These are phyloP conservation scores for Coniella vitis DNA, from an alignment of 2,329 filamentous ascomycete genomes.

Conservation along the genomic window DNA sequence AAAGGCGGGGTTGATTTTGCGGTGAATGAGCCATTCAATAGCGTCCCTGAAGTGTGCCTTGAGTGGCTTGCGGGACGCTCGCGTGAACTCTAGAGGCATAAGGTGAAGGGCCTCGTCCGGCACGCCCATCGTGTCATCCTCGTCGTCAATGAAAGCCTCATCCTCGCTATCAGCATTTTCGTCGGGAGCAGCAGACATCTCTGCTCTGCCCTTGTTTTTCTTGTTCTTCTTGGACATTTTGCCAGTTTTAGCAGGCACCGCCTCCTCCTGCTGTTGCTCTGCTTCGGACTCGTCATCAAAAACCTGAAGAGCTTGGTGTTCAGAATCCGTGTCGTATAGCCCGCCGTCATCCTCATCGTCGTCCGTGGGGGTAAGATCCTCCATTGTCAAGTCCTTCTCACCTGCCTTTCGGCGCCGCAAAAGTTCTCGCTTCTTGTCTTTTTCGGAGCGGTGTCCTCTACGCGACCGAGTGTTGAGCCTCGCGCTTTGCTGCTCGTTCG, in stretches of 20 bases:
- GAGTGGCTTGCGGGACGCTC: slow-evolving; percentile 57
- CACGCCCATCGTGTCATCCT: slow-evolving; percentile 48
- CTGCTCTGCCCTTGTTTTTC: slow-evolving; percentile 15
- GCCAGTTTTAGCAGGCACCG: slow-evolving; percentile 7
- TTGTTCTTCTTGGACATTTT: slow-evolving; percentile 12
- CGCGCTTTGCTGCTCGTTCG: slow-evolving; percentile 6
- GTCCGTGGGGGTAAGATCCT: slow-evolving; percentile 24
- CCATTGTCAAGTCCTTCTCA: slow-evolving; percentile 30
- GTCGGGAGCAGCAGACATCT: slow-evolving; percentile 3
- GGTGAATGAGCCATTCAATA: slow-evolving; percentile 76
- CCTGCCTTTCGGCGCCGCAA: slow-evolving; percentile 32
- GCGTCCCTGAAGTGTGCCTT: slow-evolving; percentile 68
- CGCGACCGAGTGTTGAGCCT: slow-evolving; percentile 12
- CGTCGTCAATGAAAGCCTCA: slow-evolving; percentile 54
- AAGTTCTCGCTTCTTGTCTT: slow-evolving; percentile 34
- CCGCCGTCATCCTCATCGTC: slow-evolving; percentile 40
- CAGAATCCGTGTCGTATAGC: slow-evolving; percentile 28
- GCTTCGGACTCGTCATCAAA: slow-evolving; percentile 29
- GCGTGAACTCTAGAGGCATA: slow-evolving; percentile 64
- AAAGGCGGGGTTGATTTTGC: slow-evolving; percentile 68
- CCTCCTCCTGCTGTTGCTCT: not conserved
- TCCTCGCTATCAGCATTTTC: slow-evolving; percentile 6
- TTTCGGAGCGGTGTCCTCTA: slow-evolving; percentile 28
- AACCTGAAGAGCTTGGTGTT: slow-evolving; percentile 24
- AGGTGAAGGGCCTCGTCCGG: slow-evolving; percentile 31